These are phyloP conservation scores for Astraeus odoratus DNA, from an alignment of 768 basidiomycete genomes.

Conservation along the genomic window DNA sequence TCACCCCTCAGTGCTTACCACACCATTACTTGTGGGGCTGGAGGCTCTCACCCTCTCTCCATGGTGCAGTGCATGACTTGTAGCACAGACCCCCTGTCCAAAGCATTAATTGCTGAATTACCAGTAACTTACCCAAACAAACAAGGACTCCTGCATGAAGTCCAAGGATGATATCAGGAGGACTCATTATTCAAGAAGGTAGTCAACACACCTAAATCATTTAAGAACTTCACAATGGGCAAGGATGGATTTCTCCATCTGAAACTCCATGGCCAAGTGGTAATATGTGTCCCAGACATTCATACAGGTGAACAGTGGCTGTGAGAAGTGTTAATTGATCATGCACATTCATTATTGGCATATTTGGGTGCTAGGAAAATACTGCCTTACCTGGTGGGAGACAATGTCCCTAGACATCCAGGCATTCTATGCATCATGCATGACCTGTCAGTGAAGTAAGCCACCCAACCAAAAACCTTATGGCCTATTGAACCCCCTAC, in stretches of 20 bases:
- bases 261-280: neutral
- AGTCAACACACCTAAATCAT: conserved; percentile 13
- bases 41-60: neutral
- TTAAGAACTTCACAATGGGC: conserved; percentile 18
- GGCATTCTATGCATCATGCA: conserved; percentile 18
- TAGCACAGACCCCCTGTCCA: neutral
- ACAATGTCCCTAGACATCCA: conserved; percentile 22
- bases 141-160: neutral
- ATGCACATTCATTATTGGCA: conserved; percentile 34
- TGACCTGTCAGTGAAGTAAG: conserved; percentile 17
- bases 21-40: conserved; percentile 1
- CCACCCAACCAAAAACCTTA: conserved; percentile 20
- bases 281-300: conserved; percentile 22
- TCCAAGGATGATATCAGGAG: conserved; percentile 14
- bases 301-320: conserved; percentile 8
- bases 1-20: neutral
- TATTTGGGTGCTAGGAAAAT: conserved; percentile 33
- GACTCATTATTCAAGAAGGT: conserved; percentile 27
- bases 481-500: conserved; percentile 21
- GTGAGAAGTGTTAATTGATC: conserved; percentile 28
- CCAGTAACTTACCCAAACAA: neutral
- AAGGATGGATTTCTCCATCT: conserved; percentile 17
- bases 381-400: conserved; percentile 34
- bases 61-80: neutral
- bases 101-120: too few relatives aligned